phyloP scores from a whole-genome alignment of 2,329 filamentous ascomycete genomes.

The Bipolaris bicolor region DNA sequence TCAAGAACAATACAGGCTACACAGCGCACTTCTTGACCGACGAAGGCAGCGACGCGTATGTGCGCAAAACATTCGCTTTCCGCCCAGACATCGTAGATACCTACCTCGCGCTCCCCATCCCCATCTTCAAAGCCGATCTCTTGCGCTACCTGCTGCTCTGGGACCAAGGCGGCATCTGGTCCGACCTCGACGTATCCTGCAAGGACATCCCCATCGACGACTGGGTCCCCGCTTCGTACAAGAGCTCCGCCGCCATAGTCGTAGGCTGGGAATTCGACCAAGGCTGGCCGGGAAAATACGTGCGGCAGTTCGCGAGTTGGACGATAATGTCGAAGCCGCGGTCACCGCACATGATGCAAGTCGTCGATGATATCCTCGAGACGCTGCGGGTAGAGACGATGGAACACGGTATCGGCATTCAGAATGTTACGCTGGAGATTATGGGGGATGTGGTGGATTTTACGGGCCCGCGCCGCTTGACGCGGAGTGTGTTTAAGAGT shows the following conservation, averaged over 20 bases:
- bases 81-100: slow-evolving; percentile 49
- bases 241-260: slow-evolving; percentile 36
- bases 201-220: slow-evolving; percentile 39
- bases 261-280: slow-evolving; percentile 51
- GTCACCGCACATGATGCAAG: slow-evolving; percentile 30
- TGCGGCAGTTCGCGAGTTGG: slow-evolving; percentile 41
- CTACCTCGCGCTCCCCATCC: slow-evolving; percentile 44
- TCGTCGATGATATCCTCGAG: slow-evolving; percentile 39
- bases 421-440: slow-evolving; percentile 26
- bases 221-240: slow-evolving; percentile 47
- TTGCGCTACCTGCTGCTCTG: slow-evolving; percentile 52
- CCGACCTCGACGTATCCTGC: slow-evolving; percentile 51
- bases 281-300: slow-evolving; percentile 25
- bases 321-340: slow-evolving; percentile 38
- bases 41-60: slow-evolving; percentile 37
- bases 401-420: slow-evolving; percentile 21
- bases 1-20: slow-evolving; percentile 37
- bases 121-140: slow-evolving; percentile 53
- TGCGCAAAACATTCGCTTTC: slow-evolving; percentile 38
- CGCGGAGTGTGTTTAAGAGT: slow-evolving; percentile 33
- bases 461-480: slow-evolving; percentile 37
- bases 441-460: slow-evolving; percentile 40
- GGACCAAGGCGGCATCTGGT: slow-evolving; percentile 52
- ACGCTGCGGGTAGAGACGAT: slow-evolving; percentile 17
- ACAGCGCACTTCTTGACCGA: slow-evolving; percentile 44